phyloP scores from a whole-genome alignment of 1,284 basidiomycete genomes.

The Apiotrichum siamense region DNA sequence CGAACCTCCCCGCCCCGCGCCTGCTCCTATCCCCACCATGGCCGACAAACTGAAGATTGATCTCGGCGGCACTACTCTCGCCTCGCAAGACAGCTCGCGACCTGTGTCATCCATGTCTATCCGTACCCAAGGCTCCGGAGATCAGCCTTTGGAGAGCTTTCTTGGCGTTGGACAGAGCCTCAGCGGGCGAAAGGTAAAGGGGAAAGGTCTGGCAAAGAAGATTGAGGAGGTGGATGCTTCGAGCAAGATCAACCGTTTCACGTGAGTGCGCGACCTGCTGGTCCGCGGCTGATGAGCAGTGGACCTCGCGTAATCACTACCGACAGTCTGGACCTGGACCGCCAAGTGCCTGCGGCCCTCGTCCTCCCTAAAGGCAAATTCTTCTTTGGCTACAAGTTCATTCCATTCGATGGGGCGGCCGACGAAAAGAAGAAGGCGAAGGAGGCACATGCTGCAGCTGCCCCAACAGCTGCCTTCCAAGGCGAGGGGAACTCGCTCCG shows the following conservation, averaged over 20 bases:
- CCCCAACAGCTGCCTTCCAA: constrained; percentile 28
- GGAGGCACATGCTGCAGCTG: constrained; percentile 14
- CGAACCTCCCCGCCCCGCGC: constrained; percentile 80
- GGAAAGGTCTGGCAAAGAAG: constrained; percentile 79
- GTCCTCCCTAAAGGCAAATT: constrained; percentile 86
- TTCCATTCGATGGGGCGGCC: constrained; percentile 57
- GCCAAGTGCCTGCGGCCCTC: constrained; percentile 80
- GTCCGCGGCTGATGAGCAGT: constrained; percentile 49
- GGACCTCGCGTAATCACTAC: constrained; percentile 80
- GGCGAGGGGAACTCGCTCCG: constrained; percentile 41
- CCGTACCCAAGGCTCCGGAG: constrained; percentile 41
- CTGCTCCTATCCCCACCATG: constrained; percentile 83
- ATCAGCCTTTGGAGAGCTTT: constrained; percentile 74
- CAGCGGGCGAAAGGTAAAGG: constrained; percentile 80
- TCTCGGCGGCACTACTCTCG: constrained; percentile 62
- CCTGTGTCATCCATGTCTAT: constrained; percentile 55
- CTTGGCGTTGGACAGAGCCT: constrained; percentile 87
- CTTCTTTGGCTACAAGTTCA: constrained; percentile 84
- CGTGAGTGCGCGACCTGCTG: constrained; percentile 55
- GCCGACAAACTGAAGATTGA: constrained; percentile 96
- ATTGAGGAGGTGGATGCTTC: constrained; percentile 69
- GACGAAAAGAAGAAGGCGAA: constrained; percentile 38
- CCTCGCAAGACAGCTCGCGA: constrained; percentile 60
- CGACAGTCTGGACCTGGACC: constrained; percentile 64
- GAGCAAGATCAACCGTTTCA: constrained; percentile 81